Base-by-base conservation (phyloP, 805 yeast species). In the Monosporozyma solicola region DNA sequence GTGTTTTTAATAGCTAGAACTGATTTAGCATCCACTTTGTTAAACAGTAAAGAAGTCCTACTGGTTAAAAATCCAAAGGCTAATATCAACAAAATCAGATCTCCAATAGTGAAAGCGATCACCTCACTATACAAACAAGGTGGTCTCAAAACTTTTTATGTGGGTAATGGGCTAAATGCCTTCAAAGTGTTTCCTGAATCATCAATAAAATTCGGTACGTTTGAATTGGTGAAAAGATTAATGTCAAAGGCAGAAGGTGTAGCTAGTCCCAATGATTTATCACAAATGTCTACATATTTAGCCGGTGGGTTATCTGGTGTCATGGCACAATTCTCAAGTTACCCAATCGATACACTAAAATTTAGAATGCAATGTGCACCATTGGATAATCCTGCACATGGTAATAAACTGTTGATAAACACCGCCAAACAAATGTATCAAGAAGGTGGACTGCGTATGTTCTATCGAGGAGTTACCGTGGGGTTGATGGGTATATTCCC, bases 241-340 rank as follows among this genome's bases (percentile, higher is more conserved):
- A 73, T 94, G 63, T 84, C 95, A 22, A 66, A 72, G 29, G 54
- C 91, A 7, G 97, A 89, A 69, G 95, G 95, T 13, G 83, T 82
- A 6, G 75, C 76, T 11, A 91, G 85, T 63, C 78, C 84, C 2
- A 69, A 84, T 1, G 79, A 87, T 46, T 71, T 92, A 52, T 86
- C 96, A 0, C 82, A 83, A 57, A 63, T 79, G 1, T 79, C 97
- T 1, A 90, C 97, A 0, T 94, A 90, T 65, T 67, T 88, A 33
- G 90, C 97, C 25, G 99, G 99, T 70, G 99, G 99, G 49, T 66
- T 94, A 45, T 99, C 97, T 44, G 99, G 99, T 65, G 95, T 94
- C 53, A 80, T 84, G 27, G 86, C 97, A 0, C 99, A 94, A 69
- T 82, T 91, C 62, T 78, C 94, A 0, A 96, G 92, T 3, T 94